Conservation (phyloP, 768 basidiomycete species). For the Polyporus arcularius region DNA sequence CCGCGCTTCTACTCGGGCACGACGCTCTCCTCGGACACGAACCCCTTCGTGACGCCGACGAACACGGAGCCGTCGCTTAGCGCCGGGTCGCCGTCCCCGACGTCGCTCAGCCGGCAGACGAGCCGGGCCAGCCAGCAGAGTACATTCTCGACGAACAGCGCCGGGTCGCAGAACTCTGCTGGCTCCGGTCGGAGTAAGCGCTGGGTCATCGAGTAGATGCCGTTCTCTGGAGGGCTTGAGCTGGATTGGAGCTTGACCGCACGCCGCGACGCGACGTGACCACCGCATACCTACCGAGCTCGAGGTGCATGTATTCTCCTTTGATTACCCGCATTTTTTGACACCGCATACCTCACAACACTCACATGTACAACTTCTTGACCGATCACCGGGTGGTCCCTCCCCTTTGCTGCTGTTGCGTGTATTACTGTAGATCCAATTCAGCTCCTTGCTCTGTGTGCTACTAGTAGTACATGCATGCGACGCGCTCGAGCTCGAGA, state of each 20-base stretch:
- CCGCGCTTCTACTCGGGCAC: constrained; percentile 47
- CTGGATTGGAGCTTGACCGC: background rate
- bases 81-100: background rate
- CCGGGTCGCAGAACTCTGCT: constrained; percentile 33
- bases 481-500: background rate
- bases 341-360: background rate
- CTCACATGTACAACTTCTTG: background rate
- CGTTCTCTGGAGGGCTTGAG: too few species aligned
- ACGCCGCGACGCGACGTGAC: background rate
- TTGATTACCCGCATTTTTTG: background rate
- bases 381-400: constrained; percentile 2
- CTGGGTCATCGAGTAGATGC: constrained; percentile 55
- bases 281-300: background rate
- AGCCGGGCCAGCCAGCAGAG: constrained; percentile 44
- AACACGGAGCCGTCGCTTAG: constrained; percentile 1
- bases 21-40: constrained; percentile 1
- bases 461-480: constrained; percentile 19
- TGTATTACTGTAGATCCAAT: constrained; percentile 21
- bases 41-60: constrained; percentile 40
- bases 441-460: constrained; percentile 15
- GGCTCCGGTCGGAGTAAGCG: constrained; percentile 33
- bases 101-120: constrained; percentile 33
- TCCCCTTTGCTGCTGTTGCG: constrained; percentile 4
- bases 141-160: constrained; percentile 28
- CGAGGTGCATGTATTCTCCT: background rate